A percentile compares a stretch with the other conserved stretches of the same genome.
Evolutionary conservation across 2,329 filamentous ascomycete species (phyloP).

Genomic region (Fusarium equiseti): DNA sequence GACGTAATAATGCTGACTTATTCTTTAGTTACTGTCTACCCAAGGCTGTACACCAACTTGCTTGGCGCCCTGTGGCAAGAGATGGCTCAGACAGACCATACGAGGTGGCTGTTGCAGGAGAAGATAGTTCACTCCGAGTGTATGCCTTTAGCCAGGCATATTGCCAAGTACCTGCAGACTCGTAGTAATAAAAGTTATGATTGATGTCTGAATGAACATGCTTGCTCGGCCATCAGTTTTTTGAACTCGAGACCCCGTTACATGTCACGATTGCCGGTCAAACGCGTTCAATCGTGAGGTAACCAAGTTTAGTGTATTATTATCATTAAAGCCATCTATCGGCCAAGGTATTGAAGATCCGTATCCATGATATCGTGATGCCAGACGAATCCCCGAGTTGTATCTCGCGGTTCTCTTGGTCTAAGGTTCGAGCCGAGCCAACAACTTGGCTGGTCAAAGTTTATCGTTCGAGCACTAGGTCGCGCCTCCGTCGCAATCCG

Average conservation of each 20-base stretch:
- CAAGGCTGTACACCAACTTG: conserved; percentile 74
- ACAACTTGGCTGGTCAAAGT: background rate
- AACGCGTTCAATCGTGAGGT: background rate
- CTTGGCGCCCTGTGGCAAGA: conserved; percentile 71
- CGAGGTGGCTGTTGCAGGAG: conserved; percentile 67
- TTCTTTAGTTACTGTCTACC: conserved; percentile 60
- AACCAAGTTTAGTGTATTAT: conserved; percentile 23
- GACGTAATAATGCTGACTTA: conserved; percentile 24
- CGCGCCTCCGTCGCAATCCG: background rate
- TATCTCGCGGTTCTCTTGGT: background rate
- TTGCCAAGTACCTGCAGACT: conserved; percentile 34
- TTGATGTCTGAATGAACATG: background rate
- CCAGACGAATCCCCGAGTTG: conserved; percentile 13
- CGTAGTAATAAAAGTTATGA: conserved; percentile 34
- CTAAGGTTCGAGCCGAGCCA: background rate
- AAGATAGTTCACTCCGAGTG: conserved; percentile 71
- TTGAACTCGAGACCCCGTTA: background rate
- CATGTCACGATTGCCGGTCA: background rate
- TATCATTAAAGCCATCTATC: conserved; percentile 42
- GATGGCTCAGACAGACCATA: conserved; percentile 46
- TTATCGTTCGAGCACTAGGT: background rate
- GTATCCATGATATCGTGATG: conserved; percentile 39
- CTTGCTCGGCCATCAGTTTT: background rate
- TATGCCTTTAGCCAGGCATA: conserved; percentile 59
- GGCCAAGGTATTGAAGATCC: conserved; percentile 31